Percentiles rank a stretch among this genome's conserved stretches.
These are phyloP conservation scores for Austroboletus eburneus DNA, from an alignment of 768 basidiomycete species.

Conservation along the genomic window DNA sequence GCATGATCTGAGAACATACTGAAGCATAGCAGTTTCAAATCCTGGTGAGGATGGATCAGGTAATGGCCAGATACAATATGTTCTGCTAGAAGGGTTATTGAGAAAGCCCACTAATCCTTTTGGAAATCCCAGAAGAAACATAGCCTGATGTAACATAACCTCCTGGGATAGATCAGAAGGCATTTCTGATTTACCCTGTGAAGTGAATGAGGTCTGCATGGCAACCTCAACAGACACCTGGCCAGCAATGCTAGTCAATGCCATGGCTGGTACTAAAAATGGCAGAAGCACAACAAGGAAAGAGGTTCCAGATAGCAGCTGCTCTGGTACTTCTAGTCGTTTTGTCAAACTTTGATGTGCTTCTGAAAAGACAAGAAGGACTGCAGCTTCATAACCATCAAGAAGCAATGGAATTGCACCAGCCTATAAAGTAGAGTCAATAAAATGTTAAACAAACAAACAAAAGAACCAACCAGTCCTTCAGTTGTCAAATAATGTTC, in stretches of 20 bases:
- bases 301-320: slow-evolving; percentile 11
- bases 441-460: background rate
- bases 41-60: slow-evolving; percentile 27
- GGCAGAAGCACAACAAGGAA: slow-evolving; percentile 28
- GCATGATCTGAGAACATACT: slow-evolving; percentile 41
- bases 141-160: slow-evolving; percentile 22
- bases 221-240: slow-evolving; percentile 11
- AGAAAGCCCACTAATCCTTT: slow-evolving; percentile 45
- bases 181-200: background rate
- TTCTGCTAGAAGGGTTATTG: slow-evolving; percentile 29
- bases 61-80: slow-evolving; percentile 49
- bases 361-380: slow-evolving; percentile 54
- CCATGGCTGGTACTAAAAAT: slow-evolving; percentile 15
- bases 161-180: slow-evolving; percentile 5
- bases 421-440: slow-evolving; percentile 34
- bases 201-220: slow-evolving; percentile 1
- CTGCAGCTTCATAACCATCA: slow-evolving; percentile 45
- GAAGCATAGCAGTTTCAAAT: slow-evolving; percentile 43
- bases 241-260: slow-evolving; percentile 13
- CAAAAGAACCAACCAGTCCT: slow-evolving; percentile 39
- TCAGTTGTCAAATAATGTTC: slow-evolving; percentile 43
- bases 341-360: slow-evolving; percentile 32
- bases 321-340: slow-evolving; percentile 40
- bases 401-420: slow-evolving; percentile 45
- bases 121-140: slow-evolving; percentile 44